phyloP scores from a whole-genome alignment of 306 rosid species.

The Vigna reflexopilosa region DNA sequence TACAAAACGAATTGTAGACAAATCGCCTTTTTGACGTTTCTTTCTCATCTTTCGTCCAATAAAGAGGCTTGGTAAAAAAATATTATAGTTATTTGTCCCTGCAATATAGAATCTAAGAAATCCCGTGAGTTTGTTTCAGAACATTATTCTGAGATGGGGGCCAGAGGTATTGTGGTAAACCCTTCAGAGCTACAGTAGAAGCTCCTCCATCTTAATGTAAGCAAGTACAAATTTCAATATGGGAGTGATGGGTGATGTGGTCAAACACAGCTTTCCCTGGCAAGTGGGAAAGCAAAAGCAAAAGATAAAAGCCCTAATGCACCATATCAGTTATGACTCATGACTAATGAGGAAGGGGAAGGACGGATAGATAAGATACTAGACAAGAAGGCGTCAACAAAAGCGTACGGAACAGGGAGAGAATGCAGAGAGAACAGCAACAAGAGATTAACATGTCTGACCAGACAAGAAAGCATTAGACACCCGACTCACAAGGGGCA shows the following conservation, averaged over 20 bases:
- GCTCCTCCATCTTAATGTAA: conserved; percentile 42
- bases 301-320: conserved; percentile 59
- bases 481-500: conserved; percentile 53
- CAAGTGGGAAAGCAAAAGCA: conserved; percentile 70
- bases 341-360: conserved; percentile 21
- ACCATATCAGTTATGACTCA: conserved; percentile 27
- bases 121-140: conserved; percentile 59
- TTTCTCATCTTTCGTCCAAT: conserved; percentile 21
- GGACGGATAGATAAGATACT: conserved; percentile 29
- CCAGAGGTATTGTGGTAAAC: conserved; percentile 39
- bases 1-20: conserved; percentile 19
- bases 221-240: conserved; percentile 43
- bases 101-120: conserved; percentile 44
- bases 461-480: conserved; percentile 44
- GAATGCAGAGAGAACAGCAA: conserved; percentile 16
- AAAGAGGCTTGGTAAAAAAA: conserved; percentile 21
- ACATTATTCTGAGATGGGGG: conserved; percentile 43
- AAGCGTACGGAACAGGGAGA: conserved; percentile 41
- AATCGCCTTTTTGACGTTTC: neutral
- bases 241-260: conserved; percentile 57
- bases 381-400: conserved; percentile 43
- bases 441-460: conserved; percentile 32
- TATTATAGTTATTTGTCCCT: conserved; percentile 2
- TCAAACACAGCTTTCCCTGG: conserved; percentile 72
- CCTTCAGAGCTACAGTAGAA: conserved; percentile 48